Conservation (phyloP, 306 rosid genomes). For the Prunus mira region DNA sequence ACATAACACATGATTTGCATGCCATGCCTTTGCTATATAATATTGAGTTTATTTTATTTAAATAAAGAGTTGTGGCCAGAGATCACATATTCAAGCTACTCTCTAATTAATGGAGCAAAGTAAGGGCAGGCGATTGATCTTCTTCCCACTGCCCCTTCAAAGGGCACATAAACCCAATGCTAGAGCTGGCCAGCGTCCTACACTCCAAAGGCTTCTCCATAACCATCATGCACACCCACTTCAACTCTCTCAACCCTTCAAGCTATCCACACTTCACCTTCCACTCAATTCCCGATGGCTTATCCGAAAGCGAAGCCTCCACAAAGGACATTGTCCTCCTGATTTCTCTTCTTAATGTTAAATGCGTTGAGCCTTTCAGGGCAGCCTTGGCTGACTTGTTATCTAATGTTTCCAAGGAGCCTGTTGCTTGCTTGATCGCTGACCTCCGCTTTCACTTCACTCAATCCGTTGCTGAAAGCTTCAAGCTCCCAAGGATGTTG, state of each 20-base stretch:
- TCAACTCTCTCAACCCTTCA: constrained; percentile 23
- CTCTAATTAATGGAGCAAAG: constrained; percentile 4
- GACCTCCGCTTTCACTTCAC: constrained; percentile 30
- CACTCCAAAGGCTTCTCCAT: constrained; percentile 27
- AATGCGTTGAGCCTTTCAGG: constrained; percentile 16
- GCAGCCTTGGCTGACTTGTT: constrained; percentile 23
- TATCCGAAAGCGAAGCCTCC: neutral
- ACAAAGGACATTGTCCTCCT: no score
- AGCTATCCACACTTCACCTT: constrained; percentile 8
- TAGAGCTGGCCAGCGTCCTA: constrained; percentile 28
- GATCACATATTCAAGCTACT: no score
- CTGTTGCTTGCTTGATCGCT: constrained; percentile 36
- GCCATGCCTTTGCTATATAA: no score
- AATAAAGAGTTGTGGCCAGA: no score
- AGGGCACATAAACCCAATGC: constrained; percentile 30
- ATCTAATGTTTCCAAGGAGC: constrained; percentile 17
- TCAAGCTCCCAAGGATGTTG: constrained; percentile 35
- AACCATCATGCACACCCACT: constrained; percentile 14
- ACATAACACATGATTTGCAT: no score
- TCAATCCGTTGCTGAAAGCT: constrained; percentile 25
- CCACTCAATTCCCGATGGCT: neutral
- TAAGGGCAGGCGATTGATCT: neutral
- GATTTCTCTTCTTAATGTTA: no score
- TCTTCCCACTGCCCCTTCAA: constrained; percentile 16
- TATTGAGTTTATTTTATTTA: no score